Evolutionary conservation across 345 rosid genomes (phyloP).

Genomic region (Zanthoxylum bungeanum): DNA sequence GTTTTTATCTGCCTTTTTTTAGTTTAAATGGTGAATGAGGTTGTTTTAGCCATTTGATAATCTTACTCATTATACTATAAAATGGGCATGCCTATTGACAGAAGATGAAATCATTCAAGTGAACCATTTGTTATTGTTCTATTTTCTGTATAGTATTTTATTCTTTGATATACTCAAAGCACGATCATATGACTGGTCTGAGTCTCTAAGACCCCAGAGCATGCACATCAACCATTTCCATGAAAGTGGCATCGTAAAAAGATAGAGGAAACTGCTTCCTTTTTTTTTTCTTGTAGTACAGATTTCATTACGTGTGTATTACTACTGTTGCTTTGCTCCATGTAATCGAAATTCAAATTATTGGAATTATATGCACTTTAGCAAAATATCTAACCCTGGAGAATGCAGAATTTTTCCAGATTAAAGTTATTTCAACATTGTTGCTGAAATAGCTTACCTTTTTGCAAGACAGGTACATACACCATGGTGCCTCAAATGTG

Average conservation of each 20-base stretch:
- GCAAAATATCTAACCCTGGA: too few relatives aligned
- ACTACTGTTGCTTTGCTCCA: neutral
- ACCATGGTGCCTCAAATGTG: slow-evolving; percentile 85
- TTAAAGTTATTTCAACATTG: too few relatives aligned
- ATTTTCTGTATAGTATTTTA: neutral
- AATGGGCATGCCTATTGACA: neutral
- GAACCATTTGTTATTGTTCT: neutral
- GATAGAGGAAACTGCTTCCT: neutral
- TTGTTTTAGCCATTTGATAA: neutral
- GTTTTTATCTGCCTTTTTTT: neutral
- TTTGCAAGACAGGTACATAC: slow-evolving; percentile 51
- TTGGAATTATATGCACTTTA: neutral
- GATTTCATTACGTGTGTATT: neutral
- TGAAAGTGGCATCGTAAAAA: neutral
- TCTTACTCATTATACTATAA: neutral
- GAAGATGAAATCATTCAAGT: slow-evolving; percentile 1
- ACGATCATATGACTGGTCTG: neutral
- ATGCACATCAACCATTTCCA: neutral
- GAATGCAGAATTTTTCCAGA: too few relatives aligned
- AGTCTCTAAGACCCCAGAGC: neutral
- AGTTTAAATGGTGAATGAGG: neutral
- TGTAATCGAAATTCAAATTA: neutral
- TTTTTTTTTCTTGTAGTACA: neutral
- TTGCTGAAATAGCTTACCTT: neutral
- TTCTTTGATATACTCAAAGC: neutral